Conservation (phyloP, 2,329 filamentous ascomycete species). For the Exophiala dermatitidis region DNA sequence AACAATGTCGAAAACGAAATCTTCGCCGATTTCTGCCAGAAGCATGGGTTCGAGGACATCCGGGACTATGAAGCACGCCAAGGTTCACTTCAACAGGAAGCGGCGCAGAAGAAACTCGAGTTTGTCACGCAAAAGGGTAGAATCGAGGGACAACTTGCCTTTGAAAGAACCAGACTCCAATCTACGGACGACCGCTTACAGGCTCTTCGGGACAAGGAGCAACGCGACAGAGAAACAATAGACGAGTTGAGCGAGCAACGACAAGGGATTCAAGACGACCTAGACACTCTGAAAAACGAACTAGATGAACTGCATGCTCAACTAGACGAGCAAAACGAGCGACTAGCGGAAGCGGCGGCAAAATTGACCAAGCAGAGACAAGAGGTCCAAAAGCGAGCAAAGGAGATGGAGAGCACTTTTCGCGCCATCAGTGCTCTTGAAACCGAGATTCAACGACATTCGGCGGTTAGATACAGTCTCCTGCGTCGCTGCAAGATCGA, state of each 20-base stretch:
- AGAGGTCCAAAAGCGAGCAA: constrained; percentile 76
- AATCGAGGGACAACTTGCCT: constrained; percentile 54
- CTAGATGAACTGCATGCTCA: constrained; percentile 67
- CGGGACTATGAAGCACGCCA: constrained; percentile 91
- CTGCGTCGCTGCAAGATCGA: constrained; percentile 88
- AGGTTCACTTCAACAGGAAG: constrained; percentile 84
- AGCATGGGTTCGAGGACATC: constrained; percentile 80
- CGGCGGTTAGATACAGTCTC: constrained; percentile 72
- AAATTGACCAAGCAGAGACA: constrained; percentile 69
- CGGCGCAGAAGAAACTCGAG: constrained; percentile 74
- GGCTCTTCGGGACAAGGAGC: constrained; percentile 58
- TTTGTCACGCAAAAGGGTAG: constrained; percentile 71
- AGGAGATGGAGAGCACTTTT: constrained; percentile 67
- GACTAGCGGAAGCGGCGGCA: constrained; percentile 62
- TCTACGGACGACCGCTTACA: constrained; percentile 63
- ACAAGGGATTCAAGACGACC: constrained; percentile 62
- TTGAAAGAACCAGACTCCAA: constrained; percentile 64
- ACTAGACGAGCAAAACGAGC: constrained; percentile 60
- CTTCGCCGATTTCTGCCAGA: constrained; percentile 76
- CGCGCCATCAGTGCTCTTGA: constrained; percentile 75
- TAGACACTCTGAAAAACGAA: constrained; percentile 66
- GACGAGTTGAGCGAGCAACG: constrained; percentile 65
- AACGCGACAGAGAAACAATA: constrained; percentile 62
- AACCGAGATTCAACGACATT: constrained; percentile 76
- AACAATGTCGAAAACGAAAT: constrained; percentile 79